These are phyloP conservation scores for Trypanosoma mega DNA, from an alignment of 208 protist genomes.

Conservation along the genomic window DNA sequence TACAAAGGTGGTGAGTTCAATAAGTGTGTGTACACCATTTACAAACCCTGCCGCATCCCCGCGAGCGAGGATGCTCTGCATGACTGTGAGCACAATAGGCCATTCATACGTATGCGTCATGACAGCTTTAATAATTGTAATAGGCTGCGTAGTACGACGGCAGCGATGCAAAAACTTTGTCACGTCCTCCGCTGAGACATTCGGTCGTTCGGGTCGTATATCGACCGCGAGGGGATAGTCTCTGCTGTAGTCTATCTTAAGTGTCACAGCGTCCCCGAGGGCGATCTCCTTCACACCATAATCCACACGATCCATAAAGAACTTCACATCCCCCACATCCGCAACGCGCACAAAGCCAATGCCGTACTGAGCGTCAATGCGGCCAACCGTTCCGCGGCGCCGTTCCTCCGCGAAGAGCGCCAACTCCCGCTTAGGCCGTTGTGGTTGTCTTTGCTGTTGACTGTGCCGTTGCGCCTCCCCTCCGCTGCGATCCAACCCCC, in stretches of 20 bases:
- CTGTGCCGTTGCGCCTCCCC: not conserved
- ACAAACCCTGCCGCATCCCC: slow-evolving; percentile 32
- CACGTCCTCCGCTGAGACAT: slow-evolving; percentile 65
- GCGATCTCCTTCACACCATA: slow-evolving; percentile 71
- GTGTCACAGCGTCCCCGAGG: slow-evolving; percentile 67
- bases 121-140: slow-evolving; percentile 70
- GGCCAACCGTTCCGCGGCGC: slow-evolving; percentile 59
- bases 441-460: not conserved
- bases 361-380: slow-evolving; percentile 64
- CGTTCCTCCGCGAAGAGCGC: slow-evolving; percentile 73
- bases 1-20: slow-evolving; percentile 79
- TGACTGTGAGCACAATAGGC: slow-evolving; percentile 61
- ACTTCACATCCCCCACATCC: slow-evolving; percentile 75
- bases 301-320: slow-evolving; percentile 82
- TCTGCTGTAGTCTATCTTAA: slow-evolving; percentile 74
- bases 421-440: slow-evolving; percentile 25
- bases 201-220: slow-evolving; percentile 63
- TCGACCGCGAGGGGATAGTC: slow-evolving; percentile 82
- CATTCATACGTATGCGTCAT: slow-evolving; percentile 82
- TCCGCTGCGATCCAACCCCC: not conserved
- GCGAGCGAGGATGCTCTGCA: slow-evolving; percentile 17
- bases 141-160: slow-evolving; percentile 43
- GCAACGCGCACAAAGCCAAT: slow-evolving; percentile 76
- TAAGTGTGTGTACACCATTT: slow-evolving; percentile 58
- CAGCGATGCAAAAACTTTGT: slow-evolving; percentile 69